Evolutionary conservation across 306 rosid species (phyloP), one percentile per base, ranked within the genome.

Genomic region (Ammopiptanthus mongolicus): DNA sequence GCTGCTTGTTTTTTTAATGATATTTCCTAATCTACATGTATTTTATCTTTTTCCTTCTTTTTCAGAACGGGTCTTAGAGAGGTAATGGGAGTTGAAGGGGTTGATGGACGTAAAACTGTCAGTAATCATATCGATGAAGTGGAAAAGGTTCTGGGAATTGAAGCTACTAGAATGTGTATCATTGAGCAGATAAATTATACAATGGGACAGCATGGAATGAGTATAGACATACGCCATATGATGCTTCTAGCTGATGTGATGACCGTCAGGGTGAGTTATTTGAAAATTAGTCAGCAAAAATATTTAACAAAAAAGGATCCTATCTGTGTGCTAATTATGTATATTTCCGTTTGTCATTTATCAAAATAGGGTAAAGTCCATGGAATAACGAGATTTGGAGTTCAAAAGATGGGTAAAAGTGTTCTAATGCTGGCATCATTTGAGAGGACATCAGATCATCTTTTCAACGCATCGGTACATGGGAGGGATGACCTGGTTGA

Each of bases 181-280:
- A 92, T 90, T 66, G 87, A 87, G 4, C 96, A 91, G 88, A 94
- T 94, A 47, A 87, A 91, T 47, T 76, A 74, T 47, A 88, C 91
- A 0, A 94, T 94, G 97, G 97, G 85, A 79, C 81, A 82, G 84
- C 95, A 93, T 31, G 91, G 91, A 67, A 90, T 94, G 97, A 88
- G 86, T 85, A 91, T 94, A 76, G 98, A 94, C 65, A 77, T 75
- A 66, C 96, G 98, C 46, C 98, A 94, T 82, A 91, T 94, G 92
- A 91, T 88, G 94, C 97, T 94, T 82, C 86, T 94, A 58, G 97
- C 97, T 23, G 98, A 94, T 84, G 80, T 94, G 75, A 94, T 94
- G 98, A 94, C 98, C 8, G 78, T 71, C 74, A 80, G 88, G 86
- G 98, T 90, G 64, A 89, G 96, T 79, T 83, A 47, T 70, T 76